phyloP scores from a whole-genome alignment of 352 stramenopile genomes.

The Pythium plurisporium region DNA sequence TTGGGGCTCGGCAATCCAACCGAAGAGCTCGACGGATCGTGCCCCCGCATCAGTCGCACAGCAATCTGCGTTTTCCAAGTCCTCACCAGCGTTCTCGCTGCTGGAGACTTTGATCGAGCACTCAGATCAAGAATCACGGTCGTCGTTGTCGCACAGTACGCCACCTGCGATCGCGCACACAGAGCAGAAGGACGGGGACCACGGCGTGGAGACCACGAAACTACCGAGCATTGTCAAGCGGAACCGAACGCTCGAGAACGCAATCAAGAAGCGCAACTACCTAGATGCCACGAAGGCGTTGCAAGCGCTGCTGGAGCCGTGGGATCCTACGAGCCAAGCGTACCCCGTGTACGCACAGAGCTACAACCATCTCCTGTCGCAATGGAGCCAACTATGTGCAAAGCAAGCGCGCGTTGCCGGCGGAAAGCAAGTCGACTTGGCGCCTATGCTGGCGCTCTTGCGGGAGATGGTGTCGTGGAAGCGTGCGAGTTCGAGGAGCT shows the following conservation, averaged over 20 bases:
- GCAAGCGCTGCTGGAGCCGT: constrained; percentile 2
- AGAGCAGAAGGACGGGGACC: not conserved
- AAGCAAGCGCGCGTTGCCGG: constrained; percentile 13
- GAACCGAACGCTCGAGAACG: constrained; percentile 5
- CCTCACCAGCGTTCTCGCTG: too few relatives aligned
- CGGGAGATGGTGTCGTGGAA: constrained; percentile 40
- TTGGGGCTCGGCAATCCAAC: not conserved
- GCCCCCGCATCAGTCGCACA: too few relatives aligned
- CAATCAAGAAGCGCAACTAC: constrained; percentile 14
- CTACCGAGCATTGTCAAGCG: not conserved
- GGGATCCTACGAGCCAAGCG: not conserved
- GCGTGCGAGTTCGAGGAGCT: constrained; percentile 42
- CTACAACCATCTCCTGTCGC: constrained; percentile 58
- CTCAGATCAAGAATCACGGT: too few relatives aligned
- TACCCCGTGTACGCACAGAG: constrained; percentile 25
- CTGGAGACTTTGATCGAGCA: too few relatives aligned
- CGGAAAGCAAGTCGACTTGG: constrained; percentile 23
- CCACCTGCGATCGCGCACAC: not conserved
- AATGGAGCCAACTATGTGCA: constrained; percentile 24
- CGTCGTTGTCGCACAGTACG: too few relatives aligned
- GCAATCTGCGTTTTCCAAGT: too few relatives aligned
- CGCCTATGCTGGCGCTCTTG: constrained; percentile 42
- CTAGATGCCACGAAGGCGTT: constrained; percentile 6
- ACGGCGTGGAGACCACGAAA: too few relatives aligned
- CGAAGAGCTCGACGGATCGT: not conserved